Evolutionary conservation across 2,329 filamentous ascomycete species (phyloP).

Genomic region (Aspergillus fumigatus): DNA sequence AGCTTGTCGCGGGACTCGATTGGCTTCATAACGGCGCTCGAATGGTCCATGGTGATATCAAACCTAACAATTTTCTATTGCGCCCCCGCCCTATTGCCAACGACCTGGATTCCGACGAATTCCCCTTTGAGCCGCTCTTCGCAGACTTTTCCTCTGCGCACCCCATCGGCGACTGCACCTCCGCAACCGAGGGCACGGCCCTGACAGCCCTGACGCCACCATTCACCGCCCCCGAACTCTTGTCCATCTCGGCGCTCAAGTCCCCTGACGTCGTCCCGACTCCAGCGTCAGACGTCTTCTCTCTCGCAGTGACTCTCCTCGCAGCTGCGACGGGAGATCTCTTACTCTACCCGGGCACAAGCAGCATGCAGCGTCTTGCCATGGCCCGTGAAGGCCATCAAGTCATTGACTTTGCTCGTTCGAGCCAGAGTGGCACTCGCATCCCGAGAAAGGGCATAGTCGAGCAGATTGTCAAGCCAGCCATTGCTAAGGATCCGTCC

Average conservation of each 20-base stretch:
- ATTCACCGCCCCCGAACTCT: constrained; percentile 44
- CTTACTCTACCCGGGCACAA: constrained; percentile 39
- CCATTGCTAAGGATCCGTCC: constrained; percentile 36
- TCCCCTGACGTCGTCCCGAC: constrained; percentile 32
- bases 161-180: constrained; percentile 4
- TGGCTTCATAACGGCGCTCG: constrained; percentile 41
- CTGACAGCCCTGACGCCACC: constrained; percentile 42
- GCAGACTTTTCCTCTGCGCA: constrained; percentile 44
- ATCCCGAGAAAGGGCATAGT: constrained; percentile 40
- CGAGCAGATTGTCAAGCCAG: constrained; percentile 35
- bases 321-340: constrained; percentile 44
- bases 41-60: constrained; percentile 47
- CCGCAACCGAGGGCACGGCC: constrained; percentile 14
- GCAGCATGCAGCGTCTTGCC: constrained; percentile 37
- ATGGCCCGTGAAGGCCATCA: constrained; percentile 43
- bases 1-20: constrained; percentile 37
- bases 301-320: constrained; percentile 42
- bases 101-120: constrained; percentile 13
- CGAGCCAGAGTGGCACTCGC: constrained; percentile 33
- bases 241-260: constrained; percentile 33
- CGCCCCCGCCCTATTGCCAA: constrained; percentile 15
- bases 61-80: constrained; percentile 44
- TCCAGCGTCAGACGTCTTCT: constrained; percentile 42
- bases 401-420: constrained; percentile 39
- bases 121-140: constrained; percentile 39